A percentile compares a stretch with the other conserved stretches of the same genome.
Evolutionary conservation across 441 rosid genomes (phyloP).

Genomic region (Adansonia madagascariensis): DNA sequence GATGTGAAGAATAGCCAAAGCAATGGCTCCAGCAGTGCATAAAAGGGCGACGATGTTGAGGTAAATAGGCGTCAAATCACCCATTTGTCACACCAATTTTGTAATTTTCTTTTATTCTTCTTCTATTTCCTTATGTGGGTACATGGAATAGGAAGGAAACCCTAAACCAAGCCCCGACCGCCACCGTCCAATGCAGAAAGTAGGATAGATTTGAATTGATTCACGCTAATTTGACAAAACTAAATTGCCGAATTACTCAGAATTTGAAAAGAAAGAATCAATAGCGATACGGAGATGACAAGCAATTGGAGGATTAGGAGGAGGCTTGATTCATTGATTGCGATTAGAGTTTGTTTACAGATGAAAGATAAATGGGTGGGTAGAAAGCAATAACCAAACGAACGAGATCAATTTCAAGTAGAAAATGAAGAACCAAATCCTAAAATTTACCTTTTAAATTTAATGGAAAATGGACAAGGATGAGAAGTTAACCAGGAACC

Average conservation of each 20-base stretch:
- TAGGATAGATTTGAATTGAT: not conserved
- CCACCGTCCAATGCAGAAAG: not conserved
- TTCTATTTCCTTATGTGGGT: not conserved
- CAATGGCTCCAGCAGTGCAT: constrained; percentile 74
- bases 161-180: not conserved
- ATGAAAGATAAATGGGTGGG: not conserved
- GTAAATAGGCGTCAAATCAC: constrained; percentile 58
- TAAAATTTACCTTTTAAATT: no score
- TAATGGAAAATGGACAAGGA: no score
- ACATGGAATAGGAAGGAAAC: not conserved
- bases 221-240: not conserved
- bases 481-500: no score
- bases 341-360: constrained; percentile 8
- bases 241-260: not conserved
- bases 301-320: not conserved
- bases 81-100: constrained; percentile 45
- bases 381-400: no score
- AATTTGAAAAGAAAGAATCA: constrained; percentile 8
- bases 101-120: not conserved
- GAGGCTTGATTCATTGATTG: no score
- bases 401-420: no score
- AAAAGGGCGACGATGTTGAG: constrained; percentile 62
- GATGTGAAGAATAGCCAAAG: constrained; percentile 73
- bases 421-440: no score
- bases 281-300: not conserved